These are phyloP conservation scores for Strobilomyces confusus DNA, from an alignment of 768 basidiomycete genomes.

Conservation along the genomic window DNA sequence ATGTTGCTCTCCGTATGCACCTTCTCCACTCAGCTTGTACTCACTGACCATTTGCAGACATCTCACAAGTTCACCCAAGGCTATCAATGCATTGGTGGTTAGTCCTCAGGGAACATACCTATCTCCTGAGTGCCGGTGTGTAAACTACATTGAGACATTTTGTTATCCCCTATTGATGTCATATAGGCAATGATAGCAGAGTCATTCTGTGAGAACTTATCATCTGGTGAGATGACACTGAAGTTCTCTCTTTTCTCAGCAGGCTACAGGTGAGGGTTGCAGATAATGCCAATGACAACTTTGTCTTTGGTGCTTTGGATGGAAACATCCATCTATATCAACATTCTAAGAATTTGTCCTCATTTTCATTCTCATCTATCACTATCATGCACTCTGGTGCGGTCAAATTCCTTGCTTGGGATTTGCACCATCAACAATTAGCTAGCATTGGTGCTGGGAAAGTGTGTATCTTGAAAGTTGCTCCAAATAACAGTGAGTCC, in stretches of 20 bases:
- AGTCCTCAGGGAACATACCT: not conserved
- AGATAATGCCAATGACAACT: not conserved
- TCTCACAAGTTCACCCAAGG: not conserved
- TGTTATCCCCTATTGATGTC: not conserved
- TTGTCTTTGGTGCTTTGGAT: not conserved
- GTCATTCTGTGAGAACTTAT: not conserved
- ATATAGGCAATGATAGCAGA: not conserved
- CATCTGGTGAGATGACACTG: not conserved
- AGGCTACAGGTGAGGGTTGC: not conserved
- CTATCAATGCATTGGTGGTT: not conserved
- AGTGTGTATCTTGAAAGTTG: not conserved
- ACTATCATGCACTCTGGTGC: not conserved
- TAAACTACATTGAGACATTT: not conserved
- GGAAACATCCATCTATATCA: constrained; percentile 2
- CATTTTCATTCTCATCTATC: not conserved
- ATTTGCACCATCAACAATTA: not conserved
- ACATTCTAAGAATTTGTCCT: not conserved
- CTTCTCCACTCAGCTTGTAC: too few species aligned
- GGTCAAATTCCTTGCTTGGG: not conserved
- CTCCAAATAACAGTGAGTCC: not conserved
- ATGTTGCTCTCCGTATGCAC: too few species aligned
- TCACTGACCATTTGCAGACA: not conserved
- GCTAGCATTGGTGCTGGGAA: not conserved
- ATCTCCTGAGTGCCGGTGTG: not conserved
- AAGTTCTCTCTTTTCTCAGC: not conserved